Base-by-base conservation (phyloP, 768 basidiomycete genomes). In the Amanita pallidorosea region DNA sequence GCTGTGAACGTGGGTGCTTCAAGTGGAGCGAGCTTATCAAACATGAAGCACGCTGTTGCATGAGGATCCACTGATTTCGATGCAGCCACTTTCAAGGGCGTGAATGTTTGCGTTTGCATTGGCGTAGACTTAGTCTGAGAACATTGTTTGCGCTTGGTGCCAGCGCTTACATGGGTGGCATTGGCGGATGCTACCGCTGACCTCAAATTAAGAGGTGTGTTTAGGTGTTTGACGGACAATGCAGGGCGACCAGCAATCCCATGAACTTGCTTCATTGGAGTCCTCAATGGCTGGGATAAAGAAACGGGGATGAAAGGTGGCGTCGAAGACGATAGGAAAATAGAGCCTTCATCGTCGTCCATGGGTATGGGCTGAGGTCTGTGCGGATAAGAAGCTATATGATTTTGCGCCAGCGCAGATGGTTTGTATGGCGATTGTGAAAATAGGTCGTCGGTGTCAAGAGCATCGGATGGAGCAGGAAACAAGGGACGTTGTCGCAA, bases 81-180 rank as follows among this genome's bases (percentile, higher is more conserved):
- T 54, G 71, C 52, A 60, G 74, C 52, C 64, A 83, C 56, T 65
- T 77, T 61, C 53, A 78, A 66, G 54, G 80, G 68, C 29, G 72
- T 70, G 45, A 75, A 67, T 34, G 67, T 69, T 33, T 75, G 72
- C 12, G 69, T 70, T 17, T 75, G 75, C 8, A 80, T 70, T 4
- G 83, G 83, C 8, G 83, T 85, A 38, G 69, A 68, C 48, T 68
- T 69, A 34, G 52, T 59, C 56, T 64, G 72, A 46, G 66, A 67
- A 41, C 68, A 70, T 5, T 81, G 80, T 61, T 85, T 86, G 59
- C 84, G 80, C 63, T 86, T 86, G 1, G 75, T 79, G 36, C 82
- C 81, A 2, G 73, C 66, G 11, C 72, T 70, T 34, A 70, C 57
- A 11, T 63, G 65, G 42, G 66, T 57, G 29, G 54, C 58, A 43